phyloP scores from a whole-genome alignment of 306 rosid species.

The Dryas octopetala region DNA sequence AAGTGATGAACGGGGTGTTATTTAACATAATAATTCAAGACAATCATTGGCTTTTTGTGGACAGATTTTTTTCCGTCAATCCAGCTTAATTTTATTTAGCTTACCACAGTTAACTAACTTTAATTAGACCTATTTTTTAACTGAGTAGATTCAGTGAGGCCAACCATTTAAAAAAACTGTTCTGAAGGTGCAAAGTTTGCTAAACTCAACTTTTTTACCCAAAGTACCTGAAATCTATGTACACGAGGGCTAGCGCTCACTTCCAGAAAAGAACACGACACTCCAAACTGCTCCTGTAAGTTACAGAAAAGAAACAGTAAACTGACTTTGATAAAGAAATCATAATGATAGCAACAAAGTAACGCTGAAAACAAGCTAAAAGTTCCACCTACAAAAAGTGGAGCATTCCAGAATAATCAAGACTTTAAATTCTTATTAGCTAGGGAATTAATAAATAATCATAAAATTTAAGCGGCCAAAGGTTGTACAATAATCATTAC shows the following conservation, averaged over 20 bases:
- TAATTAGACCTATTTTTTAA: background rate
- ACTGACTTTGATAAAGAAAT: constrained; percentile 25
- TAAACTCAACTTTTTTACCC: background rate
- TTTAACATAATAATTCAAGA: background rate
- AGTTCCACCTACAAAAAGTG: constrained; percentile 1
- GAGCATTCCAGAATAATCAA: background rate
- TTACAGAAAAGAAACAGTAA: constrained; percentile 15
- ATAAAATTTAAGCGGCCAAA: background rate
- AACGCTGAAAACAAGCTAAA: constrained; percentile 10
- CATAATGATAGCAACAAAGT: background rate
- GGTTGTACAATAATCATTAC: background rate
- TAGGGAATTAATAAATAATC: background rate
- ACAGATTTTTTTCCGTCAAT: background rate
- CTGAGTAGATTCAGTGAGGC: background rate
- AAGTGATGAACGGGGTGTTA: background rate
- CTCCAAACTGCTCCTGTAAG: constrained; percentile 65
- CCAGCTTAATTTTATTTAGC: constrained; percentile 2
- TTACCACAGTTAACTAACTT: background rate
- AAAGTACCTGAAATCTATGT: constrained; percentile 78
- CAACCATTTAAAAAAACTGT: background rate
- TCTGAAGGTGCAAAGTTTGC: background rate
- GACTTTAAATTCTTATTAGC: background rate
- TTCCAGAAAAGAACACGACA: constrained; percentile 46
- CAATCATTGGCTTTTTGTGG: background rate
- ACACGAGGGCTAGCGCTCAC: constrained; percentile 50